Conservation (phyloP, 148 eudicot species). For the Rhododendron ovatum region DNA sequence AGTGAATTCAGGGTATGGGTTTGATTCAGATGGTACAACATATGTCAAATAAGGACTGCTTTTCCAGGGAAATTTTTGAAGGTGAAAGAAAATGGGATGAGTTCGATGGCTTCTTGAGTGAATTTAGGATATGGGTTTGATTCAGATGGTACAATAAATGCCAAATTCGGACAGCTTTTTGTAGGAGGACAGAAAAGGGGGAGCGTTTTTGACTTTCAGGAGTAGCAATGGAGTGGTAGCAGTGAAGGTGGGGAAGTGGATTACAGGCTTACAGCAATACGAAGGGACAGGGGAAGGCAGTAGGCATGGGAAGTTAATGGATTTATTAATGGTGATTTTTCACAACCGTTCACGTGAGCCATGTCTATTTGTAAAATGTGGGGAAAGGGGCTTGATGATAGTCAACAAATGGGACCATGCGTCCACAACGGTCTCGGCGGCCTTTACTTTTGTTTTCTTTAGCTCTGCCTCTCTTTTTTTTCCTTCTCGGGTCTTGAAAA, state of each 20-base stretch:
- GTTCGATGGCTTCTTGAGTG: not conserved
- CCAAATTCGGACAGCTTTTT: not conserved
- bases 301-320: not conserved
- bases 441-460: not conserved
- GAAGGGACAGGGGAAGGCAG: not conserved
- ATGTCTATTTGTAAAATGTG: not conserved
- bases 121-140: not conserved
- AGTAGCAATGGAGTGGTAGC: not conserved
- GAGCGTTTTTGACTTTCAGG: not conserved
- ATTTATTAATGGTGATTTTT: not conserved
- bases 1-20: not conserved
- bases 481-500: not conserved
- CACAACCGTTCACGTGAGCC: not conserved
- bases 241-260: not conserved
- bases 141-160: not conserved
- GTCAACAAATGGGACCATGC: slow-evolving; percentile 2
- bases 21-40: not conserved
- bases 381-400: not conserved
- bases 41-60: not conserved
- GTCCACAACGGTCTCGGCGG: not conserved
- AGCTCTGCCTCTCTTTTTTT: not conserved
- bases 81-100: not conserved
- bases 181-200: not conserved
- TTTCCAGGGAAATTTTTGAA: not conserved
- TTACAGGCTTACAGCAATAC: not conserved